phyloP scores from a whole-genome alignment of 116 monocot genomes.

The Dioscorea cayenensis region DNA sequence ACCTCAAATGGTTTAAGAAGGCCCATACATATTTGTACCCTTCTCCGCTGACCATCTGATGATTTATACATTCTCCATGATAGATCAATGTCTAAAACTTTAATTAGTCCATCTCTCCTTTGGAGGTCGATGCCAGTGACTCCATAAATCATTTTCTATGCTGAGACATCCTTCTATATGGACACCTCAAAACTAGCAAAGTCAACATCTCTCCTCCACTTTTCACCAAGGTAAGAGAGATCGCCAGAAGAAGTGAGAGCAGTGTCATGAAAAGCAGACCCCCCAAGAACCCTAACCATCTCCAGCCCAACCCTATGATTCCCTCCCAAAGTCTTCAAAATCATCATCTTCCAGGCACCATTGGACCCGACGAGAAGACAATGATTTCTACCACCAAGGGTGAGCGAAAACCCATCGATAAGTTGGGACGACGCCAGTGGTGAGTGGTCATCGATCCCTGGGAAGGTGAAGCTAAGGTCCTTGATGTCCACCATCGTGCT shows the following conservation, averaged over 20 bases:
- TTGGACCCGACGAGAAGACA: slow-evolving; percentile 97
- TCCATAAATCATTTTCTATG: slow-evolving; percentile 95
- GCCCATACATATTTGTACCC: slow-evolving; percentile 98
- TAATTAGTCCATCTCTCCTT: slow-evolving; percentile 86
- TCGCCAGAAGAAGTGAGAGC: slow-evolving; percentile 81
- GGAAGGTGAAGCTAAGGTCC: slow-evolving; percentile 78
- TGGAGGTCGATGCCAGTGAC: slow-evolving; percentile 72
- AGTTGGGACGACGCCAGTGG: slow-evolving; percentile 80
- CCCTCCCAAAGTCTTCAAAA: slow-evolving; percentile 89
- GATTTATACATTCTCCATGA: slow-evolving; percentile 88
- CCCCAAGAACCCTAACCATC: slow-evolving; percentile 79
- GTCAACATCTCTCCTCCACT: slow-evolving; percentile 96
- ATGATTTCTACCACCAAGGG: slow-evolving; percentile 55
- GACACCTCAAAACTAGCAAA: slow-evolving; percentile 95
- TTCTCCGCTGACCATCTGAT: slow-evolving; percentile 90
- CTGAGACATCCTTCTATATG: slow-evolving; percentile 92
- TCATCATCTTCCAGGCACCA: slow-evolving; percentile 95
- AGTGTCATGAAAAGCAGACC: slow-evolving; percentile 93
- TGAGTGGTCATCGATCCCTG: slow-evolving; percentile 85
- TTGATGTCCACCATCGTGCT: slow-evolving; percentile 44
- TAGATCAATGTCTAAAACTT: slow-evolving; percentile 90
- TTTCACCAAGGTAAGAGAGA: slow-evolving; percentile 73
- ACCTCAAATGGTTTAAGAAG: slow-evolving; percentile 93
- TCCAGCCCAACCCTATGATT: slow-evolving; percentile 88
- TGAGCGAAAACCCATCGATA: slow-evolving; percentile 72